Evolutionary conservation across 129 eudicot species (phyloP).

Genomic region (Saussurea involucrata): DNA sequence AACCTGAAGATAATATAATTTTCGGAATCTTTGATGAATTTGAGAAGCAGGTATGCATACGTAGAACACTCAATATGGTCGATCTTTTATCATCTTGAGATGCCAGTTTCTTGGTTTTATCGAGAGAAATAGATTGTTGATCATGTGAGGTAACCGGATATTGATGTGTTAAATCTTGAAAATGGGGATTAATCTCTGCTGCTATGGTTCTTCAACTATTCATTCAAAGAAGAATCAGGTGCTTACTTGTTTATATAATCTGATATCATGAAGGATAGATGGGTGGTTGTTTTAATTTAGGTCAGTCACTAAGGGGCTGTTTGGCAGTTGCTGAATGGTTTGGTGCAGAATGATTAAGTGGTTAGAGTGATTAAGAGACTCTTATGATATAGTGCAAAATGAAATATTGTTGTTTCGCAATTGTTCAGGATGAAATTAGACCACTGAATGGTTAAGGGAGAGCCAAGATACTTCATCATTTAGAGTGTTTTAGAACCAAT

Average conservation of each 20-base stretch:
- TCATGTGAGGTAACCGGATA: neutral
- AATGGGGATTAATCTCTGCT: slow-evolving; percentile 9
- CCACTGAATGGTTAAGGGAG: too few species aligned
- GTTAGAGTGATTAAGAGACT: too few species aligned
- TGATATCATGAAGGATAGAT: neutral
- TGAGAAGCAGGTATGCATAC: slow-evolving; percentile 12
- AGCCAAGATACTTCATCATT: too few species aligned
- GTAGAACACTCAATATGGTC: neutral
- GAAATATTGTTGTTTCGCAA: too few species aligned
- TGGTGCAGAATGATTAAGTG: too few species aligned
- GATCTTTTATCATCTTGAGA: slow-evolving; percentile 15
- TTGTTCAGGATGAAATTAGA: too few species aligned
- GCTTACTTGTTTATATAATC: neutral
- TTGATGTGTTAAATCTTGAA: neutral
- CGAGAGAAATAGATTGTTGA: slow-evolving; percentile 1
- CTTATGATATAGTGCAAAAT: too few species aligned
- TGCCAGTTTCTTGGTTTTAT: neutral
- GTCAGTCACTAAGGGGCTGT: neutral
- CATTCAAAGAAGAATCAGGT: neutral
- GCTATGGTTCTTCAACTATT: neutral
- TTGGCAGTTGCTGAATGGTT: too few species aligned
- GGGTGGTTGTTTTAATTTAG: neutral
- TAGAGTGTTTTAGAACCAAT: too few species aligned
- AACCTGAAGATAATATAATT: neutral
- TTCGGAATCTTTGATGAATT: neutral